These are phyloP conservation scores for Pseudogymnoascus sp. DNA, from an alignment of 2,329 filamentous ascomycete genomes.

Conservation along the genomic window DNA sequence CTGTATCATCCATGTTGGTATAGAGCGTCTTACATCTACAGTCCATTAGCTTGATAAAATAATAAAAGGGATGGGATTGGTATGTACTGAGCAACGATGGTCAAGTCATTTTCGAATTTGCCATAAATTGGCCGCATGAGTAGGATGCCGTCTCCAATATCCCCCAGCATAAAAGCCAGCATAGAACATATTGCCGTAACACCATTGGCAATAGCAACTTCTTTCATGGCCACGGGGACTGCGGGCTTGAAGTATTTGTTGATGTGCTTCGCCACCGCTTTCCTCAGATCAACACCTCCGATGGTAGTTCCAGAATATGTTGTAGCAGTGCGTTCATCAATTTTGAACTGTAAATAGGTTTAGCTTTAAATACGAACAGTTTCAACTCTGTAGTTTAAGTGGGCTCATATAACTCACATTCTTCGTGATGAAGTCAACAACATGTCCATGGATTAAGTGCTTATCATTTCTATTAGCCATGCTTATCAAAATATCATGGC, in stretches of 20 bases:
- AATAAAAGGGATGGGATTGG: neutral
- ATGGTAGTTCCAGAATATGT: constrained; percentile 34
- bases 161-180: constrained; percentile 34
- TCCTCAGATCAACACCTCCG: constrained; percentile 32
- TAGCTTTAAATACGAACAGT: constrained; percentile 19
- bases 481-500: neutral
- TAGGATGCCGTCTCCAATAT: constrained; percentile 38
- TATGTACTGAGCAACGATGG: constrained; percentile 28
- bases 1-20: constrained; percentile 29
- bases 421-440: constrained; percentile 32
- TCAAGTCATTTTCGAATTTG: constrained; percentile 38
- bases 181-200: constrained; percentile 35
- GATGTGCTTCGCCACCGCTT: constrained; percentile 33
- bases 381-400: neutral
- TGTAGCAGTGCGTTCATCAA: constrained; percentile 20
- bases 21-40: constrained; percentile 11
- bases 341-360: constrained; percentile 23
- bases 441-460: constrained; percentile 31
- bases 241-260: constrained; percentile 34
- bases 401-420: constrained; percentile 23
- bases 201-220: constrained; percentile 35
- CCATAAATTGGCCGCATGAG: constrained; percentile 39
- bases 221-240: constrained; percentile 26
- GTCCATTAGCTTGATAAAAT: neutral
- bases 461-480: constrained; percentile 14